Base-by-base conservation (phyloP, 1,139 yeast genomes). In the Fermentozyma sake region DNA sequence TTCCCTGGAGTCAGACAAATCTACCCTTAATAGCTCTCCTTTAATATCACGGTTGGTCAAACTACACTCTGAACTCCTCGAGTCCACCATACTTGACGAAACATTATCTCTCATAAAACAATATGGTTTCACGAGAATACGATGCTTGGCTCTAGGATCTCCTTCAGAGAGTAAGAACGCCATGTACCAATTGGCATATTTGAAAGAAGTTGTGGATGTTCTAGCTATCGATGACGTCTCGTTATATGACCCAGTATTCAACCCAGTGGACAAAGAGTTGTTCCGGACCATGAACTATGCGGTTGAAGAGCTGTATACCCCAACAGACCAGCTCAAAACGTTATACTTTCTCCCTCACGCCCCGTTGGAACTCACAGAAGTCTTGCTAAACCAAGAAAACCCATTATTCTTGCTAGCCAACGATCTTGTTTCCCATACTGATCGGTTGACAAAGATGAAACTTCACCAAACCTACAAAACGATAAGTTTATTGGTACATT, bases 131-230 rank as follows among this genome's bases (percentile, higher is more conserved):
- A 40, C 44, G 2, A 41, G 37, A 14, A 64, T 82, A 29, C 59
- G 87, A 42, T 83, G 93, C 44, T 52, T 83, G 18, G 95, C 93
- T 0, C 55, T 83, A 10, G 95, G 94, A 0, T 69, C 79, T 4
- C 84, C 86, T 4, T 48, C 68, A 7, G 69, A 67, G 7, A 73
- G 76, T 30, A 56, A 50, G 13, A 71, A 74, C 14, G 83, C 91
- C 1, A 55, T 75, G 28, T 79, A 69, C 46, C 94, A 83, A 48
- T 48, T 80, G 10, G 86, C 86, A 2, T 53, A 74, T 30, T 46
- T 81, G 13, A 34, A 55, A 6, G 60, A 67, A 16, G 28, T 81
- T 1, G 46, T 52, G 0, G 48, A 47, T 1, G 31, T 44, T 3
- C 43, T 58, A 3, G 20, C 39, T 0, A 38, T 60, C 2, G n/a